Evolutionary conservation across 352 stramenopile genomes (phyloP).

Genomic region (Pythium monospermum): DNA sequence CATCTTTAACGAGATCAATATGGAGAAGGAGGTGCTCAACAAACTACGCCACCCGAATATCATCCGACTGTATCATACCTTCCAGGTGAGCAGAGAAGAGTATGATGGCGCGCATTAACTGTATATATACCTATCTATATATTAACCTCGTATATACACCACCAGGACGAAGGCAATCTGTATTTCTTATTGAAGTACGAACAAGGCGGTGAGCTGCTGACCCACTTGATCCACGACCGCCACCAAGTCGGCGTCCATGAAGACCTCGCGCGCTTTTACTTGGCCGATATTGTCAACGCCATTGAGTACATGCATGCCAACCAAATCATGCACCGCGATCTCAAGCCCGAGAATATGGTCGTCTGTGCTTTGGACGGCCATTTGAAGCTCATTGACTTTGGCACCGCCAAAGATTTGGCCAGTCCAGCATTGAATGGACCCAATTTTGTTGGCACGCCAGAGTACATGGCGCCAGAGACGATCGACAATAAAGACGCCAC

Average conservation of each 20-base stretch:
- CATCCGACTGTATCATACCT: slow-evolving; percentile 93
- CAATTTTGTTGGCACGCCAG: slow-evolving; percentile 85
- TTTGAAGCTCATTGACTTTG: slow-evolving; percentile 79
- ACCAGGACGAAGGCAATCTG: slow-evolving; percentile 86
- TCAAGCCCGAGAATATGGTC: slow-evolving; percentile 97
- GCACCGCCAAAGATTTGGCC: slow-evolving; percentile 69
- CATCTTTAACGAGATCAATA: slow-evolving; percentile 98
- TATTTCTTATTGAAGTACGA: slow-evolving; percentile 97
- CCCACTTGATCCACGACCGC: slow-evolving; percentile 79
- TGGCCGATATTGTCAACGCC: slow-evolving; percentile 86
- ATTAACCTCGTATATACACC: too few species aligned
- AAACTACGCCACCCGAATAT: slow-evolving; percentile 89
- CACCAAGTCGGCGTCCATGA: slow-evolving; percentile 73
- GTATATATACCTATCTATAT: too few species aligned
- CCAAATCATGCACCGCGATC: slow-evolving; percentile 90
- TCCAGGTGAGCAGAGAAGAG: slow-evolving; percentile 89
- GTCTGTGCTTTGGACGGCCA: slow-evolving; percentile 56
- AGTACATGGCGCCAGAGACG: slow-evolving; percentile 86
- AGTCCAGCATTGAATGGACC: slow-evolving; percentile 63
- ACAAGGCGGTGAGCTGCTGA: slow-evolving; percentile 90
- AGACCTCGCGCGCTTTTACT: slow-evolving; percentile 78
- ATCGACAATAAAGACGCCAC: slow-evolving; percentile 76
- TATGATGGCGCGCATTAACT: too few species aligned
- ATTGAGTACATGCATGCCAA: slow-evolving; percentile 92
- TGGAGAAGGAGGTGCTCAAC: slow-evolving; percentile 95